Base-by-base conservation (phyloP, 2,329 filamentous ascomycete genomes). In the Thelonectria blattea region DNA sequence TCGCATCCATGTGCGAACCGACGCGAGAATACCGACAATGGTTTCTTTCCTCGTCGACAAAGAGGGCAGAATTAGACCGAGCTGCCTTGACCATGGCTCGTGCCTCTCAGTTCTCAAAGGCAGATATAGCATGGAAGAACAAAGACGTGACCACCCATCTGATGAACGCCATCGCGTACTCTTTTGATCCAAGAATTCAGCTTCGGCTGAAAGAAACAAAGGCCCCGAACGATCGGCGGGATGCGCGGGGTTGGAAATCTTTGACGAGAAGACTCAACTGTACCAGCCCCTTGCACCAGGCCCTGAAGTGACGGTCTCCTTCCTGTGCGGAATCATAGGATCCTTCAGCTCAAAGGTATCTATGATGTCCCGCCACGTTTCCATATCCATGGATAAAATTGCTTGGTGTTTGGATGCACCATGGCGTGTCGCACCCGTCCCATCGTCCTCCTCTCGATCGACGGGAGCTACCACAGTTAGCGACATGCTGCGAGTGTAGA, bases 331-430 rank as follows among this genome's bases (percentile, higher is more conserved):
- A 63, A 99, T 98, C 76, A 97, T 89, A 1, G 91, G 83, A 65
- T 92, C 82, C n/a, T 79, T 84, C 65, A 98, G 92, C 24, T 89
- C 80, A 70, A 93, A 96, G 0, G 86, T 86, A 10, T 90, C 76
- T 50, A 96, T 89, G 46, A 97, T 82, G 18, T 91, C 85, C 66
- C 86, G 80, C 94, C 94, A 99, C 0, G 86, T 91, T 1, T 86
- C 83, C 80, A 93, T 95, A 68, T 98, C 93, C 63, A 99, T 85
- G 12, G 91, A 89, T 73, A 98, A 86, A 20, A 99, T 89, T 12
- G 93, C 91, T 76, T 99, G 95, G 64, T 95, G 90, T 68, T 91
- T 88, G 60, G 87, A 81, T 17, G 86, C 80, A 42, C 86, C 84
- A 61, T 85, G 82, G 56, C 74, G 74, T 18, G 77, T 73, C 15